phyloP scores from a whole-genome alignment of 495 filamentous ascomycete species.

The Daldinia concentrica region DNA sequence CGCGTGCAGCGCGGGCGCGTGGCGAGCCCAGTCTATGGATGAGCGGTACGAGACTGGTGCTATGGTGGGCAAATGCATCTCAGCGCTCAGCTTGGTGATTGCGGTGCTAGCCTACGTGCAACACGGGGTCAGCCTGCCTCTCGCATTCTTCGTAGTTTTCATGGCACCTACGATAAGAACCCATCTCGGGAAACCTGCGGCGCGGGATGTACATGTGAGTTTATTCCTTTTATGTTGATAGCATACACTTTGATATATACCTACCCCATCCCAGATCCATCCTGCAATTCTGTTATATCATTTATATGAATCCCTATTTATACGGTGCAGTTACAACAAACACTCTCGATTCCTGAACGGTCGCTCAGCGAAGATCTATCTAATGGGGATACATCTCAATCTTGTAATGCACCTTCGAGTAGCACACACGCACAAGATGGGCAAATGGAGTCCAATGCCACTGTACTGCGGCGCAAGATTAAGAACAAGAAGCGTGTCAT shows the following conservation, averaged over 20 bases:
- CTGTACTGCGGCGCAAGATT: neutral
- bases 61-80: neutral
- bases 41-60: neutral
- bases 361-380: neutral
- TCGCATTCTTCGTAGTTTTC: neutral
- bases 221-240: neutral
- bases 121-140: neutral
- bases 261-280: neutral
- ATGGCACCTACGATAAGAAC: neutral
- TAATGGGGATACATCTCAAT: no score
- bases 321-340: neutral
- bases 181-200: neutral
- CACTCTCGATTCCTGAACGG: neutral
- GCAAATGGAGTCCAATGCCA: neutral
- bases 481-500: neutral
- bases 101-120: neutral
- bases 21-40: neutral
- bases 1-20: neutral
- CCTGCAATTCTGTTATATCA: neutral
- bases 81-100: neutral
- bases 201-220: neutral
- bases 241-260: neutral
- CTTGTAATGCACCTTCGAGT: neutral
- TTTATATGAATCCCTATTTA: neutral
- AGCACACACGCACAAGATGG: neutral